These are phyloP conservation scores for Spergularia bocconei DNA, from an alignment of 148 eudicot species.

Conservation along the genomic window DNA sequence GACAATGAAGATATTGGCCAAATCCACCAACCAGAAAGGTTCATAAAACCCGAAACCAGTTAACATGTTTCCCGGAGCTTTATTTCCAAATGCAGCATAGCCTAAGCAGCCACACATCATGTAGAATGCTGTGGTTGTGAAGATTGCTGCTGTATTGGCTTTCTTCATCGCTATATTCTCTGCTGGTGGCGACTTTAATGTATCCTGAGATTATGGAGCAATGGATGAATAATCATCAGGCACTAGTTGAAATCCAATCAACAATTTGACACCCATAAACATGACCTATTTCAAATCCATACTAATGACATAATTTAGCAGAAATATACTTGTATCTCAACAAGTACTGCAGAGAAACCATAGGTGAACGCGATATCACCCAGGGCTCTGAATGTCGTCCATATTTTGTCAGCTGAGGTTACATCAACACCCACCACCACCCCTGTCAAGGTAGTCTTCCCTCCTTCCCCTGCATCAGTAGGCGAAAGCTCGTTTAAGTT, in stretches of 20 bases:
- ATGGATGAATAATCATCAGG: not conserved
- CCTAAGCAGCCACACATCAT: conserved; percentile 78
- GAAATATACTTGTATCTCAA: conserved; percentile 64
- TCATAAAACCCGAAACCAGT: conserved; percentile 77
- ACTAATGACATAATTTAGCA: not conserved
- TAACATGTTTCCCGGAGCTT: conserved; percentile 71
- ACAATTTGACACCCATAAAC: no score
- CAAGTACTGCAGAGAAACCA: conserved; percentile 51
- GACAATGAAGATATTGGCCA: conserved; percentile 66
- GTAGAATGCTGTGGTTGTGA: conserved; percentile 55
- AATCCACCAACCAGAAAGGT: conserved; percentile 66
- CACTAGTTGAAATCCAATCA: not conserved
- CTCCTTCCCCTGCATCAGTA: conserved; percentile 41
- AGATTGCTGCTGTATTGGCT: conserved; percentile 45
- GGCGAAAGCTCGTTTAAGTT: not conserved
- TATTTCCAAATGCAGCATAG: conserved; percentile 72
- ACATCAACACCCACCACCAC: conserved; percentile 44
- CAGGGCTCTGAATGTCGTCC: conserved; percentile 60
- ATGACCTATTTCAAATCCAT: no score
- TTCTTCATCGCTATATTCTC: conserved; percentile 72
- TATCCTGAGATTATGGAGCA: conserved; percentile 40
- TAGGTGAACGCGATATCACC: conserved; percentile 82
- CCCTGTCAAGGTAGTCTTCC: conserved; percentile 51
- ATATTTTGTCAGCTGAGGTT: conserved; percentile 53
- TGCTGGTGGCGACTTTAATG: conserved; percentile 52